Base-by-base conservation (phyloP, 164 flowering plant species). In the Hamamelis virginiana region DNA sequence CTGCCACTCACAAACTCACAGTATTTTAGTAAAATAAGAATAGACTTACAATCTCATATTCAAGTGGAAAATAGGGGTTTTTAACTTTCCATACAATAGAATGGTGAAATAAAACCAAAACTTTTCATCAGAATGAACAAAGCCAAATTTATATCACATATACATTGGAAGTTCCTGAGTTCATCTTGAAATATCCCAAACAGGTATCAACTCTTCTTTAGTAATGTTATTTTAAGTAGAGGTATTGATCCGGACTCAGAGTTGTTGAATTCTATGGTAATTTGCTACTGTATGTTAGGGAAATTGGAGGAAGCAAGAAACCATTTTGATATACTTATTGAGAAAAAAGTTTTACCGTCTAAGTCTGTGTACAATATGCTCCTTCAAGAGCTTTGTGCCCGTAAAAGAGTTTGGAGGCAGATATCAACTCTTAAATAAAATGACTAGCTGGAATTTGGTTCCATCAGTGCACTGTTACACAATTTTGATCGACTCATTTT, bases 381-480 rank as follows among this genome's bases (percentile, higher is more conserved):
- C 55, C 66, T 90, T 26, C 22, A 51, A 13, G 72, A 69, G 62
- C 59, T 88, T 27, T 83, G 75, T 65, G 63, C 44, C 1, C 74
- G 61, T 43, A 80, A 65, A 18, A 74, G 70, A 67, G 66, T 75
- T 56, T 77, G 67, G 87, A 83, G 41, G 88, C 87, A 0, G 87
- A 21, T 18, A 80, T 56, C 72, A 75, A 19, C 86, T 80, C 46
- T 67, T 85, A 15, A 45, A 82, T 56, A 51, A 62, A 62, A 81
- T 84, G 84, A 21, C 28, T 33, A 55, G 52, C 43, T 12, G 47
- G 26, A 69, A 76, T 56, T 11, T 86, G 27, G 28, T 65, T 65
- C 86, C 84, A 9, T 72, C 68, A 56, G 83, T 83, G 59, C 89
- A 84, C 55, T 79, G 80, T 69, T 90, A 84, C 66, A 86, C 89